These are phyloP conservation scores for Cyclotella kingstonii DNA, from an alignment of 108 stramenopile species.

Conservation along the genomic window DNA sequence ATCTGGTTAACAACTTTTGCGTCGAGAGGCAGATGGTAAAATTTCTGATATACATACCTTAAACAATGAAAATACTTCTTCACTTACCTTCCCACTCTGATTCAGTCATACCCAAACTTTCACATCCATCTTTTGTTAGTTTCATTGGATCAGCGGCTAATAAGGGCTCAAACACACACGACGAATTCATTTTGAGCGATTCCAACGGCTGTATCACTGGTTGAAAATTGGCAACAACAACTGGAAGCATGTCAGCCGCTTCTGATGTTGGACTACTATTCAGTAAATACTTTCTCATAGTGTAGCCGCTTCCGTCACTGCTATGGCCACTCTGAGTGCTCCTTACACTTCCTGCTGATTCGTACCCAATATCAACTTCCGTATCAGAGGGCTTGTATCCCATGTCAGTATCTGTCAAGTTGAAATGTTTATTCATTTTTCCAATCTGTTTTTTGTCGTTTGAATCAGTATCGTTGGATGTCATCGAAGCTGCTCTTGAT, in stretches of 20 bases:
- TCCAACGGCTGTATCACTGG: slow-evolving; percentile 74
- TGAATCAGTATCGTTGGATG: slow-evolving; percentile 2
- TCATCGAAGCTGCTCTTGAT: not conserved
- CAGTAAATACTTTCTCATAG: no score
- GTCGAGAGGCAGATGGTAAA: not conserved
- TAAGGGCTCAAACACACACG: slow-evolving; percentile 62
- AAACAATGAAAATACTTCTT: not conserved
- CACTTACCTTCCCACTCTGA: slow-evolving; percentile 56
- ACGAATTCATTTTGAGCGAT: slow-evolving; percentile 51
- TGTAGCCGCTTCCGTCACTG: slow-evolving; percentile 14
- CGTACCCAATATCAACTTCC: slow-evolving; percentile 31
- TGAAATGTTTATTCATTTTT: not conserved
- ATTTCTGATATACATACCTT: not conserved
- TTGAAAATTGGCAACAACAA: slow-evolving; percentile 64
- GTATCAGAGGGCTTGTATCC: slow-evolving; percentile 20
- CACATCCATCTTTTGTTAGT: not conserved
- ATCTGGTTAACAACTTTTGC: slow-evolving; percentile 53
- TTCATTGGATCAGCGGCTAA: slow-evolving; percentile 33
- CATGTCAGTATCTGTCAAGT: not conserved
- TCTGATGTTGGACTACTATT: no score
- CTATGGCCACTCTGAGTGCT: slow-evolving; percentile 18
- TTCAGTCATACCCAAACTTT: slow-evolving; percentile 42
- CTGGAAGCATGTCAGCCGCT: slow-evolving; percentile 24
- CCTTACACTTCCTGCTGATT: slow-evolving; percentile 35
- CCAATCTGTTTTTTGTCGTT: not conserved